Base-by-base conservation (phyloP, 2,329 filamentous ascomycete species). In the Trichoderma atroviride region DNA sequence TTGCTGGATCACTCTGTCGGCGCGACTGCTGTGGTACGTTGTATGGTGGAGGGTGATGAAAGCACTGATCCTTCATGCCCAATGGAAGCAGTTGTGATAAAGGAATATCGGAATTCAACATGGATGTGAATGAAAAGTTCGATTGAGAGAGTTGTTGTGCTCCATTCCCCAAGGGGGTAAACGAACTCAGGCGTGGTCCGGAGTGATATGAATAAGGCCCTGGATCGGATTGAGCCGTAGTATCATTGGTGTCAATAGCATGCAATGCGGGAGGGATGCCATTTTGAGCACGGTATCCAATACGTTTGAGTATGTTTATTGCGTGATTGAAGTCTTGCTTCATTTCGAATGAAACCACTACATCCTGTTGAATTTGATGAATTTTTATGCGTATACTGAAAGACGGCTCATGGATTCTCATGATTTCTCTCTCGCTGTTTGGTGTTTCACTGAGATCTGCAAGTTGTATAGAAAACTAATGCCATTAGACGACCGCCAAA, bases 261-360 rank as follows among this genome's bases (percentile, higher is more conserved):
- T 52, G 60, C 33, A 57, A 9, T 2, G 10, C 5, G 37, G 22
- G 11, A 6, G 11, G 24, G 10, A 57, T 31, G 14, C 59, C 65
- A 4, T 76, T 72, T 35, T 71, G 70, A 47, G 79, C 70, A 5
- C 22, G 33, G 40, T 81, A 78, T 10, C 77, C 76, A 14, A 75
- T 72, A 62, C 75, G 78, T 40, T 76, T 73, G 1, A 81, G 73
- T 62, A 79, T 74, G 57, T 74, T 79, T 5, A 77, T 72, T 1
- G 76, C 70, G 19, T 81, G 65, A 29, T 70, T 74, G 43, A 81
- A 80, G 59, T 81, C 78, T 64, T 79, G 74, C 5, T 62, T 70
- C 10, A 78, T 73, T 10, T 75, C 73, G 53, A 81, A 80, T 24
- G 74, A 72, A 11, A 71, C 73, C 5, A 74, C 53, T 13, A 80